Percentiles rank a stretch among this genome's conserved stretches.
These are phyloP conservation scores for Cardamine chenopodiifolia DNA, from an alignment of 345 rosid species.

Conservation along the genomic window DNA sequence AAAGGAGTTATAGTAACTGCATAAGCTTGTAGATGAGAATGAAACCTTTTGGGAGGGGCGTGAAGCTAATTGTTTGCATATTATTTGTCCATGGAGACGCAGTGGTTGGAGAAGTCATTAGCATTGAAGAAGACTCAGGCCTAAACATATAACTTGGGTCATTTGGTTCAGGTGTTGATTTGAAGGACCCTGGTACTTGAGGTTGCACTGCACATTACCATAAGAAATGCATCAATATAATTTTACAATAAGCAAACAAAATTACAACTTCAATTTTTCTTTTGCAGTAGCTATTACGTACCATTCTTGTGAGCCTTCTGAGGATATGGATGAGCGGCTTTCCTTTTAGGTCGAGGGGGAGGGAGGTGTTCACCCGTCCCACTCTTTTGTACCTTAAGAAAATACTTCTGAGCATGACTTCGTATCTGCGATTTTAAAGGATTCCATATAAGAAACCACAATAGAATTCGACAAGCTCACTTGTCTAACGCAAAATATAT, in stretches of 20 bases:
- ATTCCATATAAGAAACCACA: background rate
- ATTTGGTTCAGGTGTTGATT: slow-evolving; percentile 49
- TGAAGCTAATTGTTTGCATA: slow-evolving; percentile 51
- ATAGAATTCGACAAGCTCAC: slow-evolving; percentile 13
- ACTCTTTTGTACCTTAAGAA: slow-evolving; percentile 82
- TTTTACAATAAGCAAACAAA: slow-evolving; percentile 4
- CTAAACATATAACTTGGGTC: slow-evolving; percentile 55
- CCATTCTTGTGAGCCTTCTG: slow-evolving; percentile 80
- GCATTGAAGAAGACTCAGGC: slow-evolving; percentile 65
- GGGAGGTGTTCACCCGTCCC: slow-evolving; percentile 88
- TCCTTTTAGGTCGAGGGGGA: slow-evolving; percentile 90
- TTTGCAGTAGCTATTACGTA: slow-evolving; percentile 31
- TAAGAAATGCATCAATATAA: slow-evolving; percentile 13
- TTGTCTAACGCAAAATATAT: slow-evolving; percentile 11
- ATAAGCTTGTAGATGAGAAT: slow-evolving; percentile 8
- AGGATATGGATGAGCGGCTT: slow-evolving; percentile 96
- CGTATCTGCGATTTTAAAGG: slow-evolving; percentile 56
- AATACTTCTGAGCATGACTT: slow-evolving; percentile 94
- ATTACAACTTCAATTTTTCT: background rate
- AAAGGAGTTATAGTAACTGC: background rate
- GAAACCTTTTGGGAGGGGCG: slow-evolving; percentile 53
- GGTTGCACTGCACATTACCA: slow-evolving; percentile 50
- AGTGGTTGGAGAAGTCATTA: slow-evolving; percentile 49
- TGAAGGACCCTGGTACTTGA: slow-evolving; percentile 54
- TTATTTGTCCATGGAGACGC: slow-evolving; percentile 58